phyloP scores from a whole-genome alignment of 495 filamentous ascomycete species.

The Talaromyces liani region DNA sequence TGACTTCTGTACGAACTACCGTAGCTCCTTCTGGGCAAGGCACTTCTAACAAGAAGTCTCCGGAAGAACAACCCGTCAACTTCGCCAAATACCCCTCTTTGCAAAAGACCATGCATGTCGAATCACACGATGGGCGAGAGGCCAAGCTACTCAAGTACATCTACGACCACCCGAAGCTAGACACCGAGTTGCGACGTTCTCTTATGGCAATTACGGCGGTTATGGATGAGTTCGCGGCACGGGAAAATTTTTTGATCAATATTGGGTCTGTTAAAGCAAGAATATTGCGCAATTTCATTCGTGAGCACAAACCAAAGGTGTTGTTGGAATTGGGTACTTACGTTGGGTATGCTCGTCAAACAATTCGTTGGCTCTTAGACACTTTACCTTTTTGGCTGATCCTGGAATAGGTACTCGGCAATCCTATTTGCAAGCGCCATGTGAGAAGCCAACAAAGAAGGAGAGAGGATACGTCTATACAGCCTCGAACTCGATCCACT shows the following conservation, averaged over 20 bases:
- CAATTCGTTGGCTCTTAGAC: too few species aligned
- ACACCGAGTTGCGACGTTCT: constrained; percentile 47
- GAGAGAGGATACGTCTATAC: constrained; percentile 33
- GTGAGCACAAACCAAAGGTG: constrained; percentile 44
- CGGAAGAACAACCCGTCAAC: not conserved
- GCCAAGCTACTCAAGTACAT: constrained; percentile 57
- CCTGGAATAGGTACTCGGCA: constrained; percentile 46
- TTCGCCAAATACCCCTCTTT: constrained; percentile 2
- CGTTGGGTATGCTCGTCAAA: constrained; percentile 44
- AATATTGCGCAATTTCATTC: constrained; percentile 51
- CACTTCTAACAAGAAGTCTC: too few species aligned
- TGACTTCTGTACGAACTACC: not conserved
- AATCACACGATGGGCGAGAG: constrained; percentile 58
- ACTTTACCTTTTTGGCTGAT: too few species aligned
- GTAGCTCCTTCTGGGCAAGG: not conserved
- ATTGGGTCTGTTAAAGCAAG: constrained; percentile 58
- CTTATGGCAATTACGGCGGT: constrained; percentile 47
- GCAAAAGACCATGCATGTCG: not conserved
- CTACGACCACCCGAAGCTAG: constrained; percentile 41
- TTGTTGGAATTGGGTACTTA: constrained; percentile 68
- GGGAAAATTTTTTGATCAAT: constrained; percentile 66
- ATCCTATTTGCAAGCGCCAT: constrained; percentile 57
- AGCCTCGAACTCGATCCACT: constrained; percentile 59
- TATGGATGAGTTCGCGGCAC: constrained; percentile 59
- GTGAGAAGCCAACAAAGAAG: constrained; percentile 41